These are phyloP conservation scores for Eimeria sp. DNA, from an alignment of 169 alveolate genomes.

Conservation along the genomic window DNA sequence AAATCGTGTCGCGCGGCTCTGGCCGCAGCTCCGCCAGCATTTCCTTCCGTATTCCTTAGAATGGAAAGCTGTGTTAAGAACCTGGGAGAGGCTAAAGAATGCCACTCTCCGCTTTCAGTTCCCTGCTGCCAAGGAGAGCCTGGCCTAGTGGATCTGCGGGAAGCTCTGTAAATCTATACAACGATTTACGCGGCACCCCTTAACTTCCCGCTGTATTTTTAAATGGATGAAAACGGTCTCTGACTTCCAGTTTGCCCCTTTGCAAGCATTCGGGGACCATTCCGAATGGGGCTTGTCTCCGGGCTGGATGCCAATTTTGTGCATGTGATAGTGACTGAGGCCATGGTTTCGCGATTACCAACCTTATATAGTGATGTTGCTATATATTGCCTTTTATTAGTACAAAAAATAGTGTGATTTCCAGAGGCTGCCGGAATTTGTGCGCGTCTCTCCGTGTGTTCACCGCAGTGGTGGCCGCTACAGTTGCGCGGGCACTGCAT, in stretches of 20 bases:
- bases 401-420: neutral
- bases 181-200: neutral
- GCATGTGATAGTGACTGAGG: constrained; percentile 1
- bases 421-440: neutral
- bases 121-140: constrained; percentile 2
- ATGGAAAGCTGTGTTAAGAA: neutral
- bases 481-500: neutral
- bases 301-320: constrained; percentile 1
- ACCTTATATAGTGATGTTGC: neutral
- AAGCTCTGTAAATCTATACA: neutral
- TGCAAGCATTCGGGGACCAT: neutral
- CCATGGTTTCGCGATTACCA: neutral
- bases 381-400: neutral
- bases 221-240: neutral
- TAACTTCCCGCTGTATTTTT: neutral
- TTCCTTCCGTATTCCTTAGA: neutral
- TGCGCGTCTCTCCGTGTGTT: neutral
- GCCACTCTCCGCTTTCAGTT: neutral
- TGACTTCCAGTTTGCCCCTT: neutral
- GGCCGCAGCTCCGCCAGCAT: constrained; percentile 82
- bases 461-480: neutral
- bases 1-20: constrained; percentile 83
- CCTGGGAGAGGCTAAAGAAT: constrained; percentile 5
- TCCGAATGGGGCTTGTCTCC: constrained; percentile 27
- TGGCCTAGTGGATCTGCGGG: neutral